Base-by-base conservation (phyloP, 2,329 filamentous ascomycete genomes). In the Knoxdaviesia capensis region DNA sequence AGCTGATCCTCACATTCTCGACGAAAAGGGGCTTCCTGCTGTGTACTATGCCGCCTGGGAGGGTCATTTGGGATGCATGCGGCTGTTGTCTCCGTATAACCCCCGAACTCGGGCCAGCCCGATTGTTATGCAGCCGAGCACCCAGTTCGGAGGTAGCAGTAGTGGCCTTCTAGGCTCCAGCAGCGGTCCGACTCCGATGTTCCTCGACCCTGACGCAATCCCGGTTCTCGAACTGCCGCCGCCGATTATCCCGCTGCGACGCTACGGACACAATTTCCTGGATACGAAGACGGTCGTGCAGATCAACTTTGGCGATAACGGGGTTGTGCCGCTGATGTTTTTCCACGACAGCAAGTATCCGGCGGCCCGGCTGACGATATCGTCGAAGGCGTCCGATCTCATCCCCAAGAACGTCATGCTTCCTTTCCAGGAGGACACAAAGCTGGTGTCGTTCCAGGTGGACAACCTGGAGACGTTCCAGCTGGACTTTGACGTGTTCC, bases 31-130 rank as follows among this genome's bases (percentile, higher is more conserved):
- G 10, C 69, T 96, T 4, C 85, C 87, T 2, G 87, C 90, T 31
- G 86, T 96, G 77, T 98, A 98, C 59, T 98, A 98, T 59, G 90
- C 90, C 9, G 88, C 86, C 0, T 98, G 90, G 90, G 90, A 98
- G 61, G 90, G 90, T 0, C 84, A 96, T 55, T 62, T 96, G 43
- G 80, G 88, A 53, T 96, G 90, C 61, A 94, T 98, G 82, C 78
- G 80, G 52, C 68, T 94, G 6, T 71, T 98, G 32, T 77, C 77
- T 5, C 74, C 77, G 1, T 66, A 65, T 50, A 69, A 69, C 54
- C 61, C 54, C 40, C 53, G 56, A 32, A 61, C 56, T 10, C 55
- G 56, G 31, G 56, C 61, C 11, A 69, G 63, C 33, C 63, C 67
- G 4, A 53, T 65, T 45, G 54, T 61, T 34, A 53, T 62, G 35